Evolutionary conservation across 345 rosid genomes (phyloP), one percentile per base, ranked within the genome.

Genomic region (Gossypium ekmanianum): DNA sequence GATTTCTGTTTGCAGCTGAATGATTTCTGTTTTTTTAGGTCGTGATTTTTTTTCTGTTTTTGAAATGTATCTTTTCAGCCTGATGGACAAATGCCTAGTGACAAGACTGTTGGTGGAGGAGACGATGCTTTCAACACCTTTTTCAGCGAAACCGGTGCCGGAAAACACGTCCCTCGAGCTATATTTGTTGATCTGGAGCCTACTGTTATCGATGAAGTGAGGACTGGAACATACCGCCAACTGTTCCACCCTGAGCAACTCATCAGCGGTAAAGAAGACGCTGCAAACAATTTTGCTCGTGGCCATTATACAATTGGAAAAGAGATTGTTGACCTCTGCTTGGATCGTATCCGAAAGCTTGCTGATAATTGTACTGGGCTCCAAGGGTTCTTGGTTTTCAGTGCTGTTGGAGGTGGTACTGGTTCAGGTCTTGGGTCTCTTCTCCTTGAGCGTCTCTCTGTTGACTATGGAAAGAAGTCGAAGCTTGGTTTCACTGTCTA

Each of bases 231-330:
- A 1, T 86, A 84, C 27, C 88, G 89, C 18, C 89, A 84, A 72
- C 88, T 86, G 16, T 86, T 84, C 85, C 87, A 85, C 74, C 88
- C 88, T 2, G 87, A 85, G 26, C 88, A 85, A 52, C 84, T 85
- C 78, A 86, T 84, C 66, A 86, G 87, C 34, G 89, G 89, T 73
- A 86, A 86, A 63, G 89, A 86, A 77, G 89, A 86, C 69, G 87
- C 87, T 27, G 89, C 89, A 59, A 86, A 84, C 78, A 86, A 86
- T 78, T 86, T 86, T 14, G 89, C 89, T 14, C 86, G 89, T 22
- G 89, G 89, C n/a, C 89, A 86, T 75, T 86, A 84, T 54, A 86
- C 89, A 78, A 86, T 86, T 59, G 89, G 89, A 18, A 86, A 86
- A 72, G 89, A 86, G 83, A 86, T 86, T 73, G 87, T 86, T 47